Evolutionary conservation across 352 stramenopile genomes (phyloP).

Genomic region (Pythium monospermum): DNA sequence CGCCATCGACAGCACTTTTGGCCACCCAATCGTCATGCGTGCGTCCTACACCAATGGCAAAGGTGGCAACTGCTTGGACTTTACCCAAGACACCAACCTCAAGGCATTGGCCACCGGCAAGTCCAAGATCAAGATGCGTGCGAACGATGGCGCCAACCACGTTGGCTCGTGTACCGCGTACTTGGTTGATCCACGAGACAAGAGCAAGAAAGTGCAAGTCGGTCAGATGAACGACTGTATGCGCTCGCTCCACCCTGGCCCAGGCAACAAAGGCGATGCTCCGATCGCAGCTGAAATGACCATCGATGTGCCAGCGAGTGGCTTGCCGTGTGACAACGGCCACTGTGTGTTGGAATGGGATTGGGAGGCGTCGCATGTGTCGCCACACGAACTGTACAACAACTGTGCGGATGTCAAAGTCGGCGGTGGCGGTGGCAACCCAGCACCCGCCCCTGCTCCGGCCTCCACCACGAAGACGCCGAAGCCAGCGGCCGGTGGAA

Average conservation of each 20-base stretch:
- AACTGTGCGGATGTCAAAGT: slow-evolving; percentile 24
- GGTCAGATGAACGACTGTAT: slow-evolving; percentile 21
- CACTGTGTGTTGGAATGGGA: slow-evolving; percentile 20
- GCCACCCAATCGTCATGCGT: slow-evolving; percentile 14
- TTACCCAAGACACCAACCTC: slow-evolving; percentile 17
- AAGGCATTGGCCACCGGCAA: slow-evolving; percentile 6
- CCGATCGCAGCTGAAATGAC: slow-evolving; percentile 21
- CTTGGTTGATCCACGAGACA: slow-evolving; percentile 17
- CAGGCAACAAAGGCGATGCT: slow-evolving; percentile 14
- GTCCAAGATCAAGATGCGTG: slow-evolving; percentile 24
- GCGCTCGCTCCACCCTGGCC: slow-evolving; percentile 18
- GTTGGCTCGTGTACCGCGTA: slow-evolving; percentile 11
- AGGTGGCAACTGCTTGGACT: slow-evolving; percentile 17
- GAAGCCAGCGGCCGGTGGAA: not conserved
- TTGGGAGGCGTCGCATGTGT: slow-evolving; percentile 22
- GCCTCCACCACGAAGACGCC: not conserved
- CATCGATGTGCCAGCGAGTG: slow-evolving; percentile 15
- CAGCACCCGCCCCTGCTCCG: not conserved
- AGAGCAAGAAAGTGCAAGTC: slow-evolving; percentile 17
- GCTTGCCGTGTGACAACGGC: slow-evolving; percentile 18
- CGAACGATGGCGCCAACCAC: slow-evolving; percentile 24
- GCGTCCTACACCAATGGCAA: slow-evolving; percentile 15
- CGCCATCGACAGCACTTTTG: slow-evolving; percentile 16
- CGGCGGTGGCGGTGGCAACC: not conserved
- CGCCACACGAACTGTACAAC: slow-evolving; percentile 20